phyloP scores from a whole-genome alignment of 768 basidiomycete genomes.

The Suillus ampliporus region DNA sequence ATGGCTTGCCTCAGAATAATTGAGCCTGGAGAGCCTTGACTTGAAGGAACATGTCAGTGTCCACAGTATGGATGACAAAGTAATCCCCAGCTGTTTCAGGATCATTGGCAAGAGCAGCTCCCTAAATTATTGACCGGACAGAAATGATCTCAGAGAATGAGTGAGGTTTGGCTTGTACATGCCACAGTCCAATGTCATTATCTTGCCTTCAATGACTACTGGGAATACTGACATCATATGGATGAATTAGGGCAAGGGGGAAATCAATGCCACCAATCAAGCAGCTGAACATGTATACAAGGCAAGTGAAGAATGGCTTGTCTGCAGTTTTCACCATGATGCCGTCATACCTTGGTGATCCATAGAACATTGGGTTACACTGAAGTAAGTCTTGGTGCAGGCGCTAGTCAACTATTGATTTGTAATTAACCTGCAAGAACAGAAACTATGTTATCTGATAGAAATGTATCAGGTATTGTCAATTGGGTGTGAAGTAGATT shows the following conservation, averaged over 20 bases:
- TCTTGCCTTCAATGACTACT: slow-evolving; percentile 23
- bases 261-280: slow-evolving; percentile 13
- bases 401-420: slow-evolving; percentile 25
- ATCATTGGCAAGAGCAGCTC: slow-evolving; percentile 29
- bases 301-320: slow-evolving; percentile 24
- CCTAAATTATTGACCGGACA: slow-evolving; percentile 34
- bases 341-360: slow-evolving; percentile 22
- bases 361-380: slow-evolving; percentile 22
- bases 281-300: slow-evolving; percentile 26
- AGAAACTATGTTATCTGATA: not conserved
- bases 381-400: slow-evolving; percentile 16
- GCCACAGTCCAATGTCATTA: slow-evolving; percentile 25
- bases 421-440: slow-evolving; percentile 21
- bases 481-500: slow-evolving; percentile 1
- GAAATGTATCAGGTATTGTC: not conserved
- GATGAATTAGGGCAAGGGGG: slow-evolving; percentile 27
- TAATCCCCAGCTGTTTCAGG: slow-evolving; percentile 23
- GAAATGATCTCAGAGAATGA: slow-evolving; percentile 28
- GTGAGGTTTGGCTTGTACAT: slow-evolving; percentile 17
- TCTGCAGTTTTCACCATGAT: slow-evolving; percentile 30
- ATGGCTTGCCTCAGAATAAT: too few relatives aligned
- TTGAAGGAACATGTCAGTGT: slow-evolving; percentile 36
- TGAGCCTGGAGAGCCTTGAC: not conserved
- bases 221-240: slow-evolving; percentile 19
- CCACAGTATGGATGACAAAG: slow-evolving; percentile 35